Base-by-base conservation (phyloP, 1,284 basidiomycete species). In the Schizophyllum commune region DNA sequence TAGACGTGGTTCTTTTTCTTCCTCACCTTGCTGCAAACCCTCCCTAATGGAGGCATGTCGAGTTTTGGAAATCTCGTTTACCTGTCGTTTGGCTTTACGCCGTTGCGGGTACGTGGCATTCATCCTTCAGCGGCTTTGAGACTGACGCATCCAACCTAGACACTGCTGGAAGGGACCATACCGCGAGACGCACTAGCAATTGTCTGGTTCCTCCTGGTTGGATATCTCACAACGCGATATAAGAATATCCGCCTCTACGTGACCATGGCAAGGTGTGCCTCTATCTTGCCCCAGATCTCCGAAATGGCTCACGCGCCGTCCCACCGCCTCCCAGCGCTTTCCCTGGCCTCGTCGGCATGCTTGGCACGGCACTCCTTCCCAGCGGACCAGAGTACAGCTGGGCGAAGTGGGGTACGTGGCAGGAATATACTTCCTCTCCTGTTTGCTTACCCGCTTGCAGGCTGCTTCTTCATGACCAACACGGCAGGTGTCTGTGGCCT, bases 51-150 rank as follows among this genome's bases (percentile, higher is more conserved):
- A 11, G 65, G 63, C 53, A 51, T 65, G 13, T 61, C 61, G 5
- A 65, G 62, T n/a, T 67, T 67, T 32, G 65, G 66, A 19, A 62
- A 56, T 32, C 60, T 64, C 52, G 61, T 67, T 52, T 64, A 62
- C 39, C 39, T 52, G 1, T 55, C 52, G n/a, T 64, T 67, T 39
- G 65, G 65, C 13, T 66, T 66, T 51, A 54, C 32, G 15, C 55
- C 63, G 58, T 62, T 61, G 9, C 62, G 65, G 54, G 60, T 64
- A 51, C 61, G 65, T 47, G 39, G 9, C 2, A 47, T 47, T 47
- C 8, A 11, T 17, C 39, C 9, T 47, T 11, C 9, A 47, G 39
- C 39, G 39, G 17, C 4, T 13, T 47, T 11, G 2, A 47, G 39
- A 27, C 39, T 47, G 13, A 47, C 17, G 39, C 2, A 17, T 9